Evolutionary conservation across 352 stramenopile species (phyloP).

Genomic region (Phytophthora sansomeana): DNA sequence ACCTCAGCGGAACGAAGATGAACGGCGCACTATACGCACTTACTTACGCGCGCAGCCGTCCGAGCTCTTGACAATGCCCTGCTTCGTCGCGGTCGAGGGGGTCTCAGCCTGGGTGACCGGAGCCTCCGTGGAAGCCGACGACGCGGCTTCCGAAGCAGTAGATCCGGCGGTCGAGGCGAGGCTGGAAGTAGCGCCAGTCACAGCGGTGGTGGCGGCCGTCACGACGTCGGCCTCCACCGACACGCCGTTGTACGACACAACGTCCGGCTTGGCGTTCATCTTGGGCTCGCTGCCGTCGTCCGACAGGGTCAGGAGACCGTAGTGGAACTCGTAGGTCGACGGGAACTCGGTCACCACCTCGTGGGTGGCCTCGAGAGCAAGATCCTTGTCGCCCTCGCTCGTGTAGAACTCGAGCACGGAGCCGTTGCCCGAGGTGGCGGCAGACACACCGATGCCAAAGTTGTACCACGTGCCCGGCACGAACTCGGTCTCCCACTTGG

Average conservation of each 20-base stretch:
- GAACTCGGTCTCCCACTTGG: constrained; percentile 62
- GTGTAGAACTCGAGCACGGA: constrained; percentile 58
- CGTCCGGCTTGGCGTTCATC: constrained; percentile 50
- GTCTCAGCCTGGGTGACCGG: constrained; percentile 3
- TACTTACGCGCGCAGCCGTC: constrained; percentile 22
- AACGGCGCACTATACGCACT: neutral
- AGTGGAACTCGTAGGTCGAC: constrained; percentile 53
- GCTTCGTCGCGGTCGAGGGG: constrained; percentile 8
- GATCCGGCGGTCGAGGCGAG: constrained; percentile 34
- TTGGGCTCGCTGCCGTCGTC: constrained; percentile 41
- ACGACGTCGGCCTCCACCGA: constrained; percentile 41
- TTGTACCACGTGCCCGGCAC: constrained; percentile 68
- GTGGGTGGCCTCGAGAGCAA: constrained; percentile 48
- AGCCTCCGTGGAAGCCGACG: constrained; percentile 9
- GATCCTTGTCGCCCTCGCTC: constrained; percentile 47
- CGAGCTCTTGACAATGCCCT: constrained; percentile 14
- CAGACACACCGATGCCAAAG: constrained; percentile 58
- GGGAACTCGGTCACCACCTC: constrained; percentile 32
- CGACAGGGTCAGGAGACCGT: constrained; percentile 54
- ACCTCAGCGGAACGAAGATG: constrained; percentile 1
- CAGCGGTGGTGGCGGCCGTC: constrained; percentile 30
- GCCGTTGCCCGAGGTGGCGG: constrained; percentile 24
- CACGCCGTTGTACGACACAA: constrained; percentile 55
- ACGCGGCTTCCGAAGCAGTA: neutral
- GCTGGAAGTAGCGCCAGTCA: constrained; percentile 1